Conservation (phyloP, 129 eudicot genomes). For the Pulicaria dysenterica region DNA sequence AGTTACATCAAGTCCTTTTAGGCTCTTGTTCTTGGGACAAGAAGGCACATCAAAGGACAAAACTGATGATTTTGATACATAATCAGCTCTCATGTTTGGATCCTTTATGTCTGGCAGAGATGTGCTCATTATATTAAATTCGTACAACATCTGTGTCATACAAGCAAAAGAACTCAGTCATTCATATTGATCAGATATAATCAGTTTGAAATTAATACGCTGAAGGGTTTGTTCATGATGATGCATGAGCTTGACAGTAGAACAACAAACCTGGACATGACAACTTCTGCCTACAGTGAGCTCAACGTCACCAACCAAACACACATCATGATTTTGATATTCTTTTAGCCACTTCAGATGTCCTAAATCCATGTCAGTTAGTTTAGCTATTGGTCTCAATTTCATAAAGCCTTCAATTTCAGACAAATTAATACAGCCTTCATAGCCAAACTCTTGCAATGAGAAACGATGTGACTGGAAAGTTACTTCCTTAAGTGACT, state of each 20-base stretch:
- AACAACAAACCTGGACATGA: slow-evolving; percentile 16
- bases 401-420: slow-evolving; percentile 30
- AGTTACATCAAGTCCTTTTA: slow-evolving; percentile 13
- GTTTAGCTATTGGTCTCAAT: slow-evolving; percentile 4
- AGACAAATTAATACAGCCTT: slow-evolving; percentile 19
- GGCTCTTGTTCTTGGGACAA: neutral
- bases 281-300: slow-evolving; percentile 21
- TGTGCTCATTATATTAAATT: slow-evolving; percentile 14
- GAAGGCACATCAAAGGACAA: slow-evolving; percentile 15
- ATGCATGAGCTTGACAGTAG: neutral
- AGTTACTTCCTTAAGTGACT: slow-evolving; percentile 15
- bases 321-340: slow-evolving; percentile 5
- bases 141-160: neutral
- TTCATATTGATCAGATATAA: too few relatives aligned
- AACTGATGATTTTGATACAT: neutral
- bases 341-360: slow-evolving; percentile 28
- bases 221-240: neutral
- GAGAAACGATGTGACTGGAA: slow-evolving; percentile 11
- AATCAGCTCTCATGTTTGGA: neutral
- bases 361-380: slow-evolving; percentile 18
- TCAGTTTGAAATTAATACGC: too few relatives aligned
- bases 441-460: slow-evolving; percentile 29
- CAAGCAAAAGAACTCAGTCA: neutral
- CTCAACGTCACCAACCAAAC: slow-evolving; percentile 26
- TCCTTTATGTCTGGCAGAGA: slow-evolving; percentile 16